A percentile compares a stretch with the other conserved stretches of the same genome.
Evolutionary conservation across 257 asterid species (phyloP).

Genomic region (Nicotiana sylvestris): DNA sequence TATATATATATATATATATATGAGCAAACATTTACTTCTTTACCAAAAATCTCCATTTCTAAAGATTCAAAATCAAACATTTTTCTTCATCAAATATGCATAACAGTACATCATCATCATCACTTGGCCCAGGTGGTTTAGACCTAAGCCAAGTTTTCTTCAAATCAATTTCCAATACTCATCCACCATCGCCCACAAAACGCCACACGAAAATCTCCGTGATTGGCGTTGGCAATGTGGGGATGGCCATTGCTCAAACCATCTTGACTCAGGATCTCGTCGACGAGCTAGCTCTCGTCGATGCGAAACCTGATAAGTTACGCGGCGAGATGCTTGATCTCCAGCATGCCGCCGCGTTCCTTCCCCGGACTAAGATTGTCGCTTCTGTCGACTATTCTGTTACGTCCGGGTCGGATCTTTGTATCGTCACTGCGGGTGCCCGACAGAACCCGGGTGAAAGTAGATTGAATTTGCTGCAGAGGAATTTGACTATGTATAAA

Average conservation of each 20-base stretch:
- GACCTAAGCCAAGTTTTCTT: constrained; percentile 60
- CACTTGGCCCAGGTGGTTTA: constrained; percentile 71
- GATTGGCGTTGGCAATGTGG: constrained; percentile 86
- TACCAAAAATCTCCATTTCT: background rate
- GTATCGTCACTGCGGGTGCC: constrained; percentile 87
- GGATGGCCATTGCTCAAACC: constrained; percentile 95
- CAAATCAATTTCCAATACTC: constrained; percentile 43
- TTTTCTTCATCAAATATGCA: constrained; percentile 29
- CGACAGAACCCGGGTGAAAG: constrained; percentile 77
- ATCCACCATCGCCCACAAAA: constrained; percentile 36
- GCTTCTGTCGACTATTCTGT: constrained; percentile 59
- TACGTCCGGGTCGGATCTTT: constrained; percentile 66
- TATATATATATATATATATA: no score
- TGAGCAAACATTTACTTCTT: no score
- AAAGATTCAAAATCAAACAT: background rate
- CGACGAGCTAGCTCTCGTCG: constrained; percentile 73
- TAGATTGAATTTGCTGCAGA: constrained; percentile 59
- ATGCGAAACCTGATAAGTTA: constrained; percentile 62
- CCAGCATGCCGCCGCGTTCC: constrained; percentile 91
- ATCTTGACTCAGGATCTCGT: constrained; percentile 76
- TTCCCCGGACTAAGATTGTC: constrained; percentile 66
- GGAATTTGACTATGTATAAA: constrained; percentile 51
- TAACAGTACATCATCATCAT: constrained; percentile 49
- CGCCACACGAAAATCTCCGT: constrained; percentile 75
- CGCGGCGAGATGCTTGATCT: constrained; percentile 87